Conservation (phyloP, 768 basidiomycete species). For the Neoboletus magnificus region DNA sequence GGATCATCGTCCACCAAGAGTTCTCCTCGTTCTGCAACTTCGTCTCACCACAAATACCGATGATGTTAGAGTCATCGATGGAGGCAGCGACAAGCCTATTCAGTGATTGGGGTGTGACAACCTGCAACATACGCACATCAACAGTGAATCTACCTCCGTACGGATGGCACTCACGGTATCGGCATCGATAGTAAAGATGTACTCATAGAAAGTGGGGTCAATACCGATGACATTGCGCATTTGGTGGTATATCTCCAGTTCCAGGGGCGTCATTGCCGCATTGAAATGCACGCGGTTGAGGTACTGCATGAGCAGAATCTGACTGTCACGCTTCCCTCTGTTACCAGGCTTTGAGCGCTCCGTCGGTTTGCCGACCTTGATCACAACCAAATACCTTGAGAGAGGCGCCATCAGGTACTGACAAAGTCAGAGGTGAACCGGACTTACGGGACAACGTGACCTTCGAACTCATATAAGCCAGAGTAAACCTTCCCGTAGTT, state of each 20-base stretch:
- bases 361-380: slow-evolving; percentile 66
- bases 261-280: slow-evolving; percentile 60
- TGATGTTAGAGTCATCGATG: slow-evolving; percentile 58
- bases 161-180: slow-evolving; percentile 48
- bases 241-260: slow-evolving; percentile 70
- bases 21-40: slow-evolving; percentile 64
- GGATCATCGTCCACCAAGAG: slow-evolving; percentile 79
- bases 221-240: slow-evolving; percentile 75
- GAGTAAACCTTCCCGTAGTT: slow-evolving; percentile 73
- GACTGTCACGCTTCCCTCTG: slow-evolving; percentile 67
- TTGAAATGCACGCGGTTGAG: slow-evolving; percentile 70
- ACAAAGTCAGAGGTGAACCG: not conserved
- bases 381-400: slow-evolving; percentile 54
- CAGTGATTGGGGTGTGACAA: slow-evolving; percentile 60
- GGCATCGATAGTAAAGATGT: slow-evolving; percentile 69
- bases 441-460: slow-evolving; percentile 63
- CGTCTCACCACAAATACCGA: slow-evolving; percentile 70
- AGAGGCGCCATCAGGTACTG: not conserved
- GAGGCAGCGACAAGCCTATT: slow-evolving; percentile 65
- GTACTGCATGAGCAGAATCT: slow-evolving; percentile 63
- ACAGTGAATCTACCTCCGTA: not conserved
- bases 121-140: slow-evolving; percentile 35
- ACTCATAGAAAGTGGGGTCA: slow-evolving; percentile 74
- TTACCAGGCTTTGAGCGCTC: slow-evolving; percentile 65
- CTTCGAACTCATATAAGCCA: slow-evolving; percentile 67